Evolutionary conservation across 208 protist genomes (phyloP).

Genomic region (Leishmania gerbilli): DNA sequence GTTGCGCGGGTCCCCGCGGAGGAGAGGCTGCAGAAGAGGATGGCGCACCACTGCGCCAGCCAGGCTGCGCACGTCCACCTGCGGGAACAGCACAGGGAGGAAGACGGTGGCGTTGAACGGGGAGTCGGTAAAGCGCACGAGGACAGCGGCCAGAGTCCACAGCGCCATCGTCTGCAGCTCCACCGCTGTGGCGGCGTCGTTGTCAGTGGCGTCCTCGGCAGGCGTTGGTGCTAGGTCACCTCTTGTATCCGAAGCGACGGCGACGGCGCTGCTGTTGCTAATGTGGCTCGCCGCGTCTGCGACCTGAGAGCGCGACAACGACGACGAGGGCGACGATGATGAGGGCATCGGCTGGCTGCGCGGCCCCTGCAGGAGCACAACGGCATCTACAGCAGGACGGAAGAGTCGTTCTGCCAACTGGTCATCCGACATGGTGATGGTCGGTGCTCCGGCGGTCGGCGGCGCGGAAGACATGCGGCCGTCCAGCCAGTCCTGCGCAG

Average conservation of each 20-base stretch:
- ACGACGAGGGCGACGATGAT: too few relatives aligned
- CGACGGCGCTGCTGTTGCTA: neutral
- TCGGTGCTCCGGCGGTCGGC: slow-evolving; percentile 4
- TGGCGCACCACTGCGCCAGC: slow-evolving; percentile 34
- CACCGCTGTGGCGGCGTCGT: neutral
- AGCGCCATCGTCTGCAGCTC: slow-evolving; percentile 48
- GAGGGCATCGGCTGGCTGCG: too few relatives aligned
- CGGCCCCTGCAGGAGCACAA: slow-evolving; percentile 29
- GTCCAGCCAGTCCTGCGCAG: slow-evolving; percentile 34
- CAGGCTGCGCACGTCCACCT: slow-evolving; percentile 46
- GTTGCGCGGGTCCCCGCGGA: slow-evolving; percentile 33
- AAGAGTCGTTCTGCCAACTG: slow-evolving; percentile 49
- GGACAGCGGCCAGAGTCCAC: slow-evolving; percentile 45
- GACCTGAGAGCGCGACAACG: too few relatives aligned
- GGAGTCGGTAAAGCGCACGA: slow-evolving; percentile 62
- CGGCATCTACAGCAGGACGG: slow-evolving; percentile 39
- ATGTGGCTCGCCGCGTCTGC: neutral
- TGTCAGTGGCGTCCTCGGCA: neutral
- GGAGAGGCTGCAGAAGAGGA: slow-evolving; percentile 72
- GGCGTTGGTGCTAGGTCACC: neutral
- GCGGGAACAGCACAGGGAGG: slow-evolving; percentile 71
- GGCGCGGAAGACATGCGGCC: slow-evolving; percentile 41
- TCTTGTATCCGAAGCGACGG: neutral
- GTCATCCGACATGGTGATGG: slow-evolving; percentile 23
- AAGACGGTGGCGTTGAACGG: slow-evolving; percentile 55